A percentile compares a stretch with the other conserved stretches of the same genome.
Evolutionary conservation across 371 early-diverging fungal genomes (phyloP).

Genomic region (Mortierella sp.): DNA sequence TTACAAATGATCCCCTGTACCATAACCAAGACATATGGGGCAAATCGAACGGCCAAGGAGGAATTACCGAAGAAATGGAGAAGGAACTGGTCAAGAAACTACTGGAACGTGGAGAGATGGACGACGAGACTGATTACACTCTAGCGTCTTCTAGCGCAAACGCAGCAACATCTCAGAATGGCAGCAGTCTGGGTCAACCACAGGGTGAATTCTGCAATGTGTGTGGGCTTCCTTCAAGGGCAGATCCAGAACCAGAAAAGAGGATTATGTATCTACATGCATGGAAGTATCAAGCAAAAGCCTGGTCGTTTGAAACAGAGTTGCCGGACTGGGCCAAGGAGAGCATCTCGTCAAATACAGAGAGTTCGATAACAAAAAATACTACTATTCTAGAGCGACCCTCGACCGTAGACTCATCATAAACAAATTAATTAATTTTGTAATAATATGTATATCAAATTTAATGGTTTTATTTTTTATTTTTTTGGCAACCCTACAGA

Average conservation of each 20-base stretch:
- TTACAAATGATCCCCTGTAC: constrained; percentile 97
- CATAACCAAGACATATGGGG: constrained; percentile 81
- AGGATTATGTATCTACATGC: constrained; percentile 90
- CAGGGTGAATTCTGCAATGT: constrained; percentile 43
- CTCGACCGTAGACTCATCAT: background rate
- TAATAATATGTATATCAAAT: background rate
- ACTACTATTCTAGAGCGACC: background rate
- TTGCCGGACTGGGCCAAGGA: constrained; percentile 85
- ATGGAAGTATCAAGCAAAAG: constrained; percentile 76
- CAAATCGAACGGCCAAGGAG: constrained; percentile 64
- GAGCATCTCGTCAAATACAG: constrained; percentile 1
- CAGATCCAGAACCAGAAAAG: constrained; percentile 78
- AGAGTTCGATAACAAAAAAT: background rate
- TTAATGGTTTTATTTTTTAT: background rate
- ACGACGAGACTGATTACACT: constrained; percentile 48
- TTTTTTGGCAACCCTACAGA: background rate
- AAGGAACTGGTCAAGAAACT: constrained; percentile 38
- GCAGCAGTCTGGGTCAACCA: constrained; percentile 2
- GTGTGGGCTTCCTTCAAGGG: constrained; percentile 41
- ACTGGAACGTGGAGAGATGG: constrained; percentile 38
- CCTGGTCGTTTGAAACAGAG: constrained; percentile 81
- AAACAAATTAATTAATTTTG: background rate
- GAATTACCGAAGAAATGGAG: constrained; percentile 53
- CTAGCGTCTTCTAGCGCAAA: constrained; percentile 22
- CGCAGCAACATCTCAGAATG: background rate